Base-by-base conservation (phyloP, 2,329 filamentous ascomycete genomes). In the Microdochium nivale region DNA sequence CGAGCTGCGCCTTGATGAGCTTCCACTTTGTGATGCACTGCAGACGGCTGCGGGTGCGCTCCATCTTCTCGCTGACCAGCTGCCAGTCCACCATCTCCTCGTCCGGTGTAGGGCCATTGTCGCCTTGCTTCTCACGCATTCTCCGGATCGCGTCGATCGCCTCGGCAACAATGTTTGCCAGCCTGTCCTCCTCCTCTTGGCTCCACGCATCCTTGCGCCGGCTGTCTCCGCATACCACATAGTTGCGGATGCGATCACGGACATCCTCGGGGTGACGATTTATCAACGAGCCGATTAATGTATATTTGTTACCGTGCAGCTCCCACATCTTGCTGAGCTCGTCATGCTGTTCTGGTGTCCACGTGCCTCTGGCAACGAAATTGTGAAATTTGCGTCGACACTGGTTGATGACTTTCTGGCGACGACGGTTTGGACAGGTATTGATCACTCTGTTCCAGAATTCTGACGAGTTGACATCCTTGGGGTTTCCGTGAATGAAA, bases 11-110 rank as follows among this genome's bases (percentile, higher is more conserved):
- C 19, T 58, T 58, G 11, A 81, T 56, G 25, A 70, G 65, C 53
- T 78, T 79, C 83, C 84, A 90, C 62, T 90, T 90, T 25, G 74
- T 74, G 25, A 77, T 73, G 61, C 86, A 89, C 62, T 88, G 85
- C 24, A 87, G 74, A 2, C 83, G 77, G 54, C 78, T 86, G 46
- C 87, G 75, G 9, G 73, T 81, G 48, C 74, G 71, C 14, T 70
- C 74, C 79, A 90, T 83, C 51, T 74, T 74, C 53, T 79, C 69
- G 57, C 82, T 84, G 24, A 90, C 79, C 9, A 72, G 64, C 49
- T 77, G 71, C 86, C 86, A 90, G 59, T 86, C 80, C 54, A 90
- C 74, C 30, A 81, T 65, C 19, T 73, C 68, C 54, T 80, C 76
- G 44, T 79, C 73, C 1, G 71, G 63, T 16, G 69, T 67, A n/a